Conservation (phyloP, 306 rosid genomes). For the Medicago ruthenica region DNA sequence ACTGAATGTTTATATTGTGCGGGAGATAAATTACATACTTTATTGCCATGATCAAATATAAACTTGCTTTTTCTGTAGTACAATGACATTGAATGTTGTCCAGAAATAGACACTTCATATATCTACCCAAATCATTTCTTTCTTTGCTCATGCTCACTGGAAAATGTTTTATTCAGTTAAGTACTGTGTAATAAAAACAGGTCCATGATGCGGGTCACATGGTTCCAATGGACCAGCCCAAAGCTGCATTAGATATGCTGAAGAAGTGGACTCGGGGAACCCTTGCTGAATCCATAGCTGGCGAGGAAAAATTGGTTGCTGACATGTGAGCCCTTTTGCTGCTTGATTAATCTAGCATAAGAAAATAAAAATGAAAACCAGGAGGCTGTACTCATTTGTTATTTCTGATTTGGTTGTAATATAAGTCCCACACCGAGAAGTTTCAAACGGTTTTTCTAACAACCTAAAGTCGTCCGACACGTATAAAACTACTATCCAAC, state of each 20-base stretch:
- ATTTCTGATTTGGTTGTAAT: too few relatives aligned
- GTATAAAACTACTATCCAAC: too few relatives aligned
- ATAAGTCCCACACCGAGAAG: too few relatives aligned
- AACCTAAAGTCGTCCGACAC: too few relatives aligned
- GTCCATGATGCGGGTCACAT: conserved; percentile 94
- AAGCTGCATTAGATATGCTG: conserved; percentile 89
- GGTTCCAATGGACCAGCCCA: conserved; percentile 99
- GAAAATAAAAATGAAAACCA: background rate
- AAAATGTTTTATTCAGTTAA: conserved; percentile 25
- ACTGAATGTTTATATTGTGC: background rate
- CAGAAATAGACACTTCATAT: conserved; percentile 10
- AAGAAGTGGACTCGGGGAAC: conserved; percentile 76
- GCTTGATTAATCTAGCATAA: conserved; percentile 1
- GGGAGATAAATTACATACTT: background rate
- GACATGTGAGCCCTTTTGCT: conserved; percentile 56
- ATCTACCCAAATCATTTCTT: background rate
- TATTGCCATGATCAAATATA: conserved; percentile 7
- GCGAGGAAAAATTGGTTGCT: conserved; percentile 55
- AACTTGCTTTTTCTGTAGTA: conserved; percentile 14
- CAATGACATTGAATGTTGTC: background rate
- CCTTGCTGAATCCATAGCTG: conserved; percentile 54
- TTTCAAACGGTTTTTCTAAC: too few relatives aligned
- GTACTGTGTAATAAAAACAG: conserved; percentile 53
- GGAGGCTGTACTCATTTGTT: too few relatives aligned
- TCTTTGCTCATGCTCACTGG: background rate